These are phyloP conservation scores for Claviceps pazoutovae DNA, from an alignment of 2,329 filamentous ascomycete species.

Conservation along the genomic window DNA sequence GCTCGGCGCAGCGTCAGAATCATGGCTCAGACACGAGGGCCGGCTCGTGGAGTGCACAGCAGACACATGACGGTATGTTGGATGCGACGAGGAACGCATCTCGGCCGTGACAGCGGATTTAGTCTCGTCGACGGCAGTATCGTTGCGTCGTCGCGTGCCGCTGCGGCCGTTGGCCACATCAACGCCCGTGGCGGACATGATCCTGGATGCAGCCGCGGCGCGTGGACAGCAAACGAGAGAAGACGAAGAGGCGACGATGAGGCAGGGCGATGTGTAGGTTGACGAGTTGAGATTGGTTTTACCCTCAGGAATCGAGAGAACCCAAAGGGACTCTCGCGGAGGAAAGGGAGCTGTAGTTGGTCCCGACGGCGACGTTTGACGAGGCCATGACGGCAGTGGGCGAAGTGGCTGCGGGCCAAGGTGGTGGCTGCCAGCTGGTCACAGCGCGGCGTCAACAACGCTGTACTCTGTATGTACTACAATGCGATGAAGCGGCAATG, in stretches of 20 bases:
- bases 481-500: too few species aligned
- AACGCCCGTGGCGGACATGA: conserved; percentile 24
- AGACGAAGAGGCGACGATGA: not conserved
- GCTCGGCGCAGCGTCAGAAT: conserved; percentile 59
- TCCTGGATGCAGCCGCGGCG: conserved; percentile 17
- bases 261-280: not conserved
- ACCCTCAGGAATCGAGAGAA: not conserved
- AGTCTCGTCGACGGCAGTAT: conserved; percentile 8
- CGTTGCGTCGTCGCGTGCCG: conserved; percentile 14
- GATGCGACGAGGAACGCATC: conserved; percentile 15
- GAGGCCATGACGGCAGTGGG: not conserved
- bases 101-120: conserved; percentile 12
- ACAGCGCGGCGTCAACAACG: not conserved
- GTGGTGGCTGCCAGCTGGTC: not conserved
- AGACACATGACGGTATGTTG: conserved; percentile 83
- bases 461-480: too few species aligned
- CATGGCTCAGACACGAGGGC: conserved; percentile 75
- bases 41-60: conserved; percentile 63
- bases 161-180: conserved; percentile 15
- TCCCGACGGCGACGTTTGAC: not conserved
- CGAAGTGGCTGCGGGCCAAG: not conserved
- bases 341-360: not conserved
- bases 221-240: not conserved
- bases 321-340: not conserved
- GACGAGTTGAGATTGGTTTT: not conserved